Evolutionary conservation across 768 basidiomycete genomes (phyloP), one percentile per base, ranked within the genome.

Genomic region (Agaricus subrufescens): DNA sequence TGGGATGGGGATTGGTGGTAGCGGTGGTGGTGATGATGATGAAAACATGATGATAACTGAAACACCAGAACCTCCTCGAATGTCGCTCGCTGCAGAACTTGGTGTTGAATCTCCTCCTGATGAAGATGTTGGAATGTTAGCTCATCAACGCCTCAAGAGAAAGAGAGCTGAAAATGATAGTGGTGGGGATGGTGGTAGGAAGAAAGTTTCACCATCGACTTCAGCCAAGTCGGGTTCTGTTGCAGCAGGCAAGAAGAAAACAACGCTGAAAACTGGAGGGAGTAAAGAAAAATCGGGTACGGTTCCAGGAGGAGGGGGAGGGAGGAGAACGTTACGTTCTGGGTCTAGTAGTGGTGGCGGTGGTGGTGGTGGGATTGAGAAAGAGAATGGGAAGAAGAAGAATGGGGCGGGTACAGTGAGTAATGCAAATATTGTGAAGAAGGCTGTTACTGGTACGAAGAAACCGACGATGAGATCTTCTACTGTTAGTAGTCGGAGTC

Each of bases 71-170:
- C 60, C 60, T 9, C 66, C 66, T 50, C 65, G 66, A 56, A 69
- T 73, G 69, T 73, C 74, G 29, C 63, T 75, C 11, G 76, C 74
- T 10, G 76, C 75, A 31, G 78, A 82, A 60, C 68, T 82, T 19
- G 78, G 78, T 15, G 66, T 77, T 6, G 75, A 76, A 46, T 73
- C 72, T 19, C 71, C 71, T 2, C 70, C 79, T 3, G 80, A 81
- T 47, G 29, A 53, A 26, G 23, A 46, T 11, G 25, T 53, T 3
- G 50, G 27, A 29, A n/a, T 40, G 23, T 19, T 37, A 14, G 19
- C 26, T 19, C 9, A 51, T 34, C 34, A 34, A 34, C 34, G 34
- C 0, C 34, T 8, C 3, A 42, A 27, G 30, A 19, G 27, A 48
- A 31, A 27, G 11, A 25, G 31, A 53, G 15, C 64, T 83, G 45